Percentiles rank a stretch among this genome's conserved stretches.
phyloP scores from a whole-genome alignment of 768 basidiomycete genomes.

The Hirschioporus abietinus region DNA sequence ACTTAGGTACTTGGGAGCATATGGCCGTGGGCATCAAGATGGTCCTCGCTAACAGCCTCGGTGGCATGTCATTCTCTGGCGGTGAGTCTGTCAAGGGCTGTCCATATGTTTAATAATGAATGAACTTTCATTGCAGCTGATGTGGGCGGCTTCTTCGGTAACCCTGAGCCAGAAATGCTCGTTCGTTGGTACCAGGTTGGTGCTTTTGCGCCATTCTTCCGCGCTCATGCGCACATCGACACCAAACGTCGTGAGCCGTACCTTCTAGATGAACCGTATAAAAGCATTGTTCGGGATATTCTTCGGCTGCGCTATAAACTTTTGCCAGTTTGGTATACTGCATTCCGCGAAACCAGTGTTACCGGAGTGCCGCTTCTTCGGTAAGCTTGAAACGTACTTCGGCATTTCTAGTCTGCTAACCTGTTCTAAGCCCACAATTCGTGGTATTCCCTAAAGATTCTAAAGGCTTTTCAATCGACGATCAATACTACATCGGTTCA shows the following conservation, averaged over 20 bases:
- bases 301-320: constrained; percentile 80
- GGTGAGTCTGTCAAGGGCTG: constrained; percentile 45
- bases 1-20: constrained; percentile 96
- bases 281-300: constrained; percentile 71
- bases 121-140: constrained; percentile 58
- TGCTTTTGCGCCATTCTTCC: constrained; percentile 94
- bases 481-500: constrained; percentile 88
- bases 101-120: background rate
- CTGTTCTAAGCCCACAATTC: constrained; percentile 76
- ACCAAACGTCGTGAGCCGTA: constrained; percentile 97
- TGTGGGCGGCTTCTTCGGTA: constrained; percentile 98
- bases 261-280: constrained; percentile 85
- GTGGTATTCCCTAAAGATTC: constrained; percentile 88
- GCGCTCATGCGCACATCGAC: constrained; percentile 97
- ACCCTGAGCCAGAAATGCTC: constrained; percentile 91
- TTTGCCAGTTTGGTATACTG: constrained; percentile 96
- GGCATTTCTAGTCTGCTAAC: background rate
- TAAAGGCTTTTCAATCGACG: constrained; percentile 82
- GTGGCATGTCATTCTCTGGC: constrained; percentile 87
- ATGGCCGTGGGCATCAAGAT: constrained; percentile 93
- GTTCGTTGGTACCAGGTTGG: constrained; percentile 98
- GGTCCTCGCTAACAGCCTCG: constrained; percentile 83
- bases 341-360: constrained; percentile 82
- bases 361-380: constrained; percentile 79
- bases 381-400: constrained; percentile 34